Percentiles rank a stretch among this genome's conserved stretches.
Evolutionary conservation across 2,329 filamentous ascomycete genomes (phyloP).

Genomic region (Penicillium capsulatum): DNA sequence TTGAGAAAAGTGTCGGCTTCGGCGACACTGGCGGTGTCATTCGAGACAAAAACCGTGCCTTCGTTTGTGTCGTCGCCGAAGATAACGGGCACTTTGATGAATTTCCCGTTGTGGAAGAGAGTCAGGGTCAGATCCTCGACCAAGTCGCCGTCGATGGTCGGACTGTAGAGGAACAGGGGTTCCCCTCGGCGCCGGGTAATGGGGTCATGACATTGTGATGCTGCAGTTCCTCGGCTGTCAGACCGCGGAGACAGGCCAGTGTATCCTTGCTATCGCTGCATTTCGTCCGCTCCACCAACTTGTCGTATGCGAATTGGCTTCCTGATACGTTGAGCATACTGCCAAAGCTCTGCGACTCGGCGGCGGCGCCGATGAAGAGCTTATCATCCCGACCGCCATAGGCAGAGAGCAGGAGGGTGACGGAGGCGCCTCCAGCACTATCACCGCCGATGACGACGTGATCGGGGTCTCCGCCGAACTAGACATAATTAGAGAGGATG

Average conservation of each 20-base stretch:
- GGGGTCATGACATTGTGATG: conserved; percentile 44
- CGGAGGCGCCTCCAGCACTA: conserved; percentile 62
- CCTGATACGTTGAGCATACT: conserved; percentile 47
- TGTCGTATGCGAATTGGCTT: conserved; percentile 52
- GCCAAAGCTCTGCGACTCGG: conserved; percentile 53
- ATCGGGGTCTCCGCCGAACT: conserved; percentile 65
- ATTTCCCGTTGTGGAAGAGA: conserved; percentile 48
- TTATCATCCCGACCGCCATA: conserved; percentile 47
- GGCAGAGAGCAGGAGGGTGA: conserved; percentile 60
- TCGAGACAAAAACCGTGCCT: conserved; percentile 59
- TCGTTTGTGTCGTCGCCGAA: conserved; percentile 61
- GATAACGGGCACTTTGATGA: conserved; percentile 52
- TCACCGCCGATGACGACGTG: conserved; percentile 66
- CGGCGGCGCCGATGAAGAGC: conserved; percentile 52
- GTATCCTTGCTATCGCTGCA: conserved; percentile 43
- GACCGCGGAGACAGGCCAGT: conserved; percentile 48
- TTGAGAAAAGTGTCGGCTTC: conserved; percentile 55
- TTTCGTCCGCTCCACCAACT: conserved; percentile 47
- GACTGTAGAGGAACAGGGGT: conserved; percentile 52
- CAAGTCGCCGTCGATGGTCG: conserved; percentile 50
- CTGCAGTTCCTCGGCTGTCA: conserved; percentile 46
- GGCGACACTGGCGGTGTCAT: conserved; percentile 43
- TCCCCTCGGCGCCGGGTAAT: conserved; percentile 41
- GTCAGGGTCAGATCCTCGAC: conserved; percentile 49
- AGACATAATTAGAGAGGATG: conserved; percentile 3